Evolutionary conservation across 2,329 filamentous ascomycete genomes (phyloP), one percentile per base, ranked within the genome.

Genomic region (Colletotrichum plurivorum): DNA sequence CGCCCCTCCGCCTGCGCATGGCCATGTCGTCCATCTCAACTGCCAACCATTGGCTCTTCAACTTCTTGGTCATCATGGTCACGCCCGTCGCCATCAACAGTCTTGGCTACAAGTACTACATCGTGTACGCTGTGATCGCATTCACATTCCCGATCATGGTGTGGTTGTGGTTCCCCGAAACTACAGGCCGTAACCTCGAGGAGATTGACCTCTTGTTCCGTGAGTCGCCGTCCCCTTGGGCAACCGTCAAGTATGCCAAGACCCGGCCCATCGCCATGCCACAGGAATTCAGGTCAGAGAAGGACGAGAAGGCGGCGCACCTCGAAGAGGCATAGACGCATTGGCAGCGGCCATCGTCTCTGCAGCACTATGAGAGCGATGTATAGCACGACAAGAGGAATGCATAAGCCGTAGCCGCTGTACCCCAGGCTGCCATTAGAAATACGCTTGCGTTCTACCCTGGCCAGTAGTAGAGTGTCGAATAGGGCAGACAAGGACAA

Each of bases 1-100:
- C 87, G 0, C 87, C 87, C 0, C 78, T 85, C 10, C 78, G 83
- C 9, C 76, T 88, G 22, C 80, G 85, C 25, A 84, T 87, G 68
- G 82, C 85, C 18, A 88, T 89, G 83, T 84, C 85, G 2, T 84
- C 84, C 25, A 85, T 90, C 43, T 86, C 84, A 0, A 89, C 87
- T 0, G 86, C 84, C 0, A 86, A 84, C 71, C 84, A 85, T 71
- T 87, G 85, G 85, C 78, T 85, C 12, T 85, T 81, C 79, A 82
- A 84, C 74, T 84, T 85, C 64, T 77, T 84, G 18, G 78, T 84
- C 16, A 76, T 78, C 5, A 82, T 83, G 79, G 76, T 83, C 58
- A 84, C 81, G 0, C 83, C 81, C 1, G 80, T 85, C 4, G 84
- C 83, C 5, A 82, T 86, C 53, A 77, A 81, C 56, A 84, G 77